Percentiles rank a stretch among this genome's conserved stretches.
These are phyloP conservation scores for Bassia scoparia DNA, from an alignment of 148 eudicot species.

Conservation along the genomic window DNA sequence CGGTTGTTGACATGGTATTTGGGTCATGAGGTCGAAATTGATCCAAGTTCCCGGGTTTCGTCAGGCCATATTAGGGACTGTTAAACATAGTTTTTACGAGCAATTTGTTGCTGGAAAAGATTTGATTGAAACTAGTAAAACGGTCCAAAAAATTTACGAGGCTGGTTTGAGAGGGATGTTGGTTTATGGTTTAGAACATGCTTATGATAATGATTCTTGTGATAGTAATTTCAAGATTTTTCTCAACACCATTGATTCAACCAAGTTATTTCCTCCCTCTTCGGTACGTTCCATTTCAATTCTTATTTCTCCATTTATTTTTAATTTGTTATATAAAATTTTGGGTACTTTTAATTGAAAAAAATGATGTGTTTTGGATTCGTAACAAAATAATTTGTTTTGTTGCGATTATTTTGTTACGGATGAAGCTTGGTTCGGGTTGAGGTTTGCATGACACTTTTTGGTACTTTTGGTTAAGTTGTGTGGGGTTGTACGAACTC, in stretches of 20 bases:
- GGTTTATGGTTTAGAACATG: conserved; percentile 80
- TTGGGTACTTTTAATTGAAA: background rate
- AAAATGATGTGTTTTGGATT: conserved; percentile 12
- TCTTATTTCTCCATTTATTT: background rate
- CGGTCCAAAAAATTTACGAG: conserved; percentile 39
- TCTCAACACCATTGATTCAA: conserved; percentile 47
- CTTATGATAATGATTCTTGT: conserved; percentile 56
- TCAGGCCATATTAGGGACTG: conserved; percentile 30
- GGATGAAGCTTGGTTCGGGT: too few relatives aligned
- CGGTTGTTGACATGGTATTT: conserved; percentile 54
- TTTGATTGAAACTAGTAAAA: conserved; percentile 41
- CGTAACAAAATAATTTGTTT: too few relatives aligned
- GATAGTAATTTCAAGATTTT: conserved; percentile 49
- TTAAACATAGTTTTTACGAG: conserved; percentile 54
- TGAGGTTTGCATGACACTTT: background rate
- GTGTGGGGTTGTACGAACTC: conserved; percentile 14
- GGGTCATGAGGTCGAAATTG: conserved; percentile 63
- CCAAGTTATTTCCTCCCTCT: conserved; percentile 43
- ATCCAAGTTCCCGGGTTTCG: conserved; percentile 37
- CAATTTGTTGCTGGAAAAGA: conserved; percentile 75
- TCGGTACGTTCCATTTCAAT: conserved; percentile 46
- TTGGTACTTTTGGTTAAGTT: background rate
- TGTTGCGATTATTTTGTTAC: too few relatives aligned
- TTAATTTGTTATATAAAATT: too few relatives aligned
- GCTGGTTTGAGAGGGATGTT: conserved; percentile 65